Base-by-base conservation (phyloP, 1,284 basidiomycete genomes). In the Melampsora larici-populina region DNA sequence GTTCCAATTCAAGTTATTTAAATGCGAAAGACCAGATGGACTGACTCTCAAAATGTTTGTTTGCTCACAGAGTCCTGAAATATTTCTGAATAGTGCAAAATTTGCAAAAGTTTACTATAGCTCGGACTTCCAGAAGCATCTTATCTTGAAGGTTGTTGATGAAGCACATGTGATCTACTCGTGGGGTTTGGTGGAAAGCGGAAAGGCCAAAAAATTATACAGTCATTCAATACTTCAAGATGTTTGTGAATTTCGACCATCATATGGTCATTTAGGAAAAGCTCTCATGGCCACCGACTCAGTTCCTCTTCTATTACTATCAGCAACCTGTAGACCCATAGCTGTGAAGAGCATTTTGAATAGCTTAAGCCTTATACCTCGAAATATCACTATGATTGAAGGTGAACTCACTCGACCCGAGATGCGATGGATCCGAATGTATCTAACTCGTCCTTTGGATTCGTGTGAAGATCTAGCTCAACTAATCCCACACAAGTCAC, bases 111-210 rank as follows among this genome's bases (percentile, higher is more conserved):
- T 72, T 36, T 72, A 46, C 24, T 72, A 33, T 33, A 26, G 63
- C 9, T 21, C 31, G 8, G 24, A 62, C 48, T 72, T 72, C 26
- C 60, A 46, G 48, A 43, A 33, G 9, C 62, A 15, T 31, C 49
- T 73, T 15, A 17, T 73, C 4, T 11, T 73, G 15, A 73, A 24
- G 6, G n/a, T n/a, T n/a, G n/a, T n/a, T n/a, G n/a, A n/a, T n/a
- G n/a, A n/a, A n/a, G n/a, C n/a, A n/a, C n/a, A 36, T 36, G 36
- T 36, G 36, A 70, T 70, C 2, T 70, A 70, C 31, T n/a, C 36
- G 26, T 70, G 70, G 70, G 70, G 70, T 21, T 31, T 72, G 17
- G 70, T 72, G 33, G 70, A 55, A 26, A 72, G 70, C 46, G 70
- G 70, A 43, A 1, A 24, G 3, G 36, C 29, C 7, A 72, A 72